Evolutionary conservation across 2,329 filamentous ascomycete species (phyloP).

Genomic region (Epichloe amarillans): DNA sequence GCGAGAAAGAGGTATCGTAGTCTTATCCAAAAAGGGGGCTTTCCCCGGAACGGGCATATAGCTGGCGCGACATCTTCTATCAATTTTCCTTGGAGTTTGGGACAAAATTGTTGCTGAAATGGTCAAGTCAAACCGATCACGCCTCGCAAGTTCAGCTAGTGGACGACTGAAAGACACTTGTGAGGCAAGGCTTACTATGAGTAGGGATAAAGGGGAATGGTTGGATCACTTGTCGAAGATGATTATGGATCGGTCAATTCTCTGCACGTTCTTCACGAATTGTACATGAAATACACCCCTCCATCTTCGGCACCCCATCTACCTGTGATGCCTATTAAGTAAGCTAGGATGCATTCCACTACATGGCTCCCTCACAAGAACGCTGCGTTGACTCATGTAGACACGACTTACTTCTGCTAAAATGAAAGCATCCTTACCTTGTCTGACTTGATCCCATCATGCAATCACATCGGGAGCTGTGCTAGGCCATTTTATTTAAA

Average conservation of each 20-base stretch:
- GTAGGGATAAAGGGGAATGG: neutral
- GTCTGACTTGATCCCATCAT: neutral
- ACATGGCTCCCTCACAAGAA: neutral
- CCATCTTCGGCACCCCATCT: neutral
- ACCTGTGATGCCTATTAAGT: neutral
- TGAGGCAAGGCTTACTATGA: neutral
- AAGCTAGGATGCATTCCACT: too few species aligned
- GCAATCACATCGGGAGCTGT: neutral
- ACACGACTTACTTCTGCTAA: neutral
- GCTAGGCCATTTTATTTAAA: neutral
- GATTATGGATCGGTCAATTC: neutral
- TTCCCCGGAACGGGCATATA: slow-evolving; percentile 79
- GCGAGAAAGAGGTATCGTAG: slow-evolving; percentile 76
- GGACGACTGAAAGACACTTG: neutral
- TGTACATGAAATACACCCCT: neutral
- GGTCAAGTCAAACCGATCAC: too few species aligned
- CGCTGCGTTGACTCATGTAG: neutral
- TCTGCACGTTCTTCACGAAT: neutral
- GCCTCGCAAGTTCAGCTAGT: neutral
- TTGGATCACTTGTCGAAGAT: neutral
- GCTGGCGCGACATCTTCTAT: slow-evolving; percentile 1
- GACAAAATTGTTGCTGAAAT: neutral
- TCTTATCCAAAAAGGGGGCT: slow-evolving; percentile 82
- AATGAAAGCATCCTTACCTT: neutral
- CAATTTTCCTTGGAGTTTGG: neutral